Evolutionary conservation across 31 red algal genomes (phyloP).

Genomic region (Odonthalia washingtoniensis): DNA sequence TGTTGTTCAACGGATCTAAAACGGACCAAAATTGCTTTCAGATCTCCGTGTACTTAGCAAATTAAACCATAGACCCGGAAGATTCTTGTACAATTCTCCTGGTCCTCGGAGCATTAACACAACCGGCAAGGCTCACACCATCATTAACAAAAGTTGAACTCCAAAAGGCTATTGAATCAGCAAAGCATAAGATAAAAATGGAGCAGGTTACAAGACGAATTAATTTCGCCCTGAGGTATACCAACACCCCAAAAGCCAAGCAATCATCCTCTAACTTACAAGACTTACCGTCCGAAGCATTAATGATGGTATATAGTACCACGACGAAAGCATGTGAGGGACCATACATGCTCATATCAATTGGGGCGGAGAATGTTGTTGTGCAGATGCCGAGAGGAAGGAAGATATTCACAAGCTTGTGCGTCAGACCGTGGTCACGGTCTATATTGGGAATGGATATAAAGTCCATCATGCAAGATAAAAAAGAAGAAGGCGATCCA

Average conservation of each 20-base stretch:
- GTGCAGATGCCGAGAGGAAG: background rate
- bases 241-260: background rate
- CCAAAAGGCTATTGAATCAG: background rate
- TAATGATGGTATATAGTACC: background rate
- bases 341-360: background rate
- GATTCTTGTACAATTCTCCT: background rate
- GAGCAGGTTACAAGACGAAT: background rate
- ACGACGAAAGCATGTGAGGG: background rate
- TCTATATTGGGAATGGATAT: background rate
- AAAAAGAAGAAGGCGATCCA: background rate
- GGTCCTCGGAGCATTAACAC: background rate
- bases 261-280: background rate
- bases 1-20: too few relatives aligned
- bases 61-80: conserved; percentile 5
- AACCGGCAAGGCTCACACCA: background rate
- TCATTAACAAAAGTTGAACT: background rate
- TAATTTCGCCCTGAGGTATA: background rate
- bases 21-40: too few relatives aligned
- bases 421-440: background rate
- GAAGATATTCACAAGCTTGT: background rate
- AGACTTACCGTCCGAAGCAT: background rate
- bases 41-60: background rate
- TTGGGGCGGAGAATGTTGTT: conserved; percentile 13
- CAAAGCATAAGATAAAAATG: conserved; percentile 15
- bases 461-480: background rate